Conservation (phyloP, 208 protist species). For the Naegleria lovaniensis region DNA sequence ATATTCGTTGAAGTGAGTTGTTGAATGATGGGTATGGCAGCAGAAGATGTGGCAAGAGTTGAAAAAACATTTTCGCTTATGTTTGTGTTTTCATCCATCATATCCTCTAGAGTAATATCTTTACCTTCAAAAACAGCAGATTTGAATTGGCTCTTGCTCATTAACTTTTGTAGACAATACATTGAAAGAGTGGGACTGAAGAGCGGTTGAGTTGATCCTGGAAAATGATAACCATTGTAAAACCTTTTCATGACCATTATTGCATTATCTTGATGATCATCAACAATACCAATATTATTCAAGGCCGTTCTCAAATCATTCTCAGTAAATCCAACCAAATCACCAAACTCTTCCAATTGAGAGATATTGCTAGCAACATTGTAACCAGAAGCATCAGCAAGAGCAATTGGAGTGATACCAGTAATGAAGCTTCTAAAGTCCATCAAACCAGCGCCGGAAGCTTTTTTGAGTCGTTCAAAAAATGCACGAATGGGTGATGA, state of each 20-base stretch:
- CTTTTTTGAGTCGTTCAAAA: neutral
- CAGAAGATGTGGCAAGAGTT: neutral
- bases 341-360: neutral
- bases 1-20: neutral
- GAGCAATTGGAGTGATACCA: neutral
- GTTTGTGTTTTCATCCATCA: neutral
- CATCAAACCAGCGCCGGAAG: neutral
- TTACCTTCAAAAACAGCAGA: neutral
- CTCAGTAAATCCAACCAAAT: slow-evolving; percentile 16
- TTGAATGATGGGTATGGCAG: neutral
- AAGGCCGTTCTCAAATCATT: neutral
- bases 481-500: neutral
- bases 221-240: slow-evolving; percentile 11
- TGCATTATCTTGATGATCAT: neutral
- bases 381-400: neutral
- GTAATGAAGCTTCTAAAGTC: neutral
- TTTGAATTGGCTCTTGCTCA: neutral
- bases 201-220: neutral
- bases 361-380: neutral
- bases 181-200: neutral
- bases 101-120: neutral
- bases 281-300: neutral
- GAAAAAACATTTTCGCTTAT: neutral
- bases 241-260: neutral
- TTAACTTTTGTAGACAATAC: neutral